A percentile compares a stretch with the other conserved stretches of the same genome.
Conservation (phyloP, 2,329 filamentous ascomycete species). For the Aspergillus sojae region DNA sequence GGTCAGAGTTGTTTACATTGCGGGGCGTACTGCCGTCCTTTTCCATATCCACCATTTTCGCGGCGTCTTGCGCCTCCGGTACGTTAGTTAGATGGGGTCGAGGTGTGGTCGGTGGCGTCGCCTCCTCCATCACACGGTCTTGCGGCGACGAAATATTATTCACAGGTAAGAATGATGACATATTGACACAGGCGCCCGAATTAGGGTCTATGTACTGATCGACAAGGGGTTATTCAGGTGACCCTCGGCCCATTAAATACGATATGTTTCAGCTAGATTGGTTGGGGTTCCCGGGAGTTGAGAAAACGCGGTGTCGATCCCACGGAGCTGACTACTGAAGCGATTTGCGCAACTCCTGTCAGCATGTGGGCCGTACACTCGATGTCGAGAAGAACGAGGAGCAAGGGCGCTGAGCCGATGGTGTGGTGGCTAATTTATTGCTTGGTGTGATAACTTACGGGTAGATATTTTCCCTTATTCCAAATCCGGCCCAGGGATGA, state of each 20-base stretch:
- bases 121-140: slow-evolving; percentile 51
- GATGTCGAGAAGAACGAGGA: neutral
- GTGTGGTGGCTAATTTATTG: neutral
- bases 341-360: slow-evolving; percentile 23
- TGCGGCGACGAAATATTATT: slow-evolving; percentile 57
- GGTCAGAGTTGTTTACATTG: slow-evolving; percentile 39
- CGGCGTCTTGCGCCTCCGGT: slow-evolving; percentile 35
- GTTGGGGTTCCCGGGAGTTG: slow-evolving; percentile 13
- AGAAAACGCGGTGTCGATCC: slow-evolving; percentile 20
- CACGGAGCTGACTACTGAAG: slow-evolving; percentile 21
- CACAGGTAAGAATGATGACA: slow-evolving; percentile 64
- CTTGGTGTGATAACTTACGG: slow-evolving; percentile 8
- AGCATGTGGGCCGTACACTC: slow-evolving; percentile 21
- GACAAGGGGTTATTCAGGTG: slow-evolving; percentile 20
- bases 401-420: neutral
- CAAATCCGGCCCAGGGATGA: slow-evolving; percentile 16
- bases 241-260: slow-evolving; percentile 18
- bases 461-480: slow-evolving; percentile 1
- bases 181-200: slow-evolving; percentile 41
- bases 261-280: slow-evolving; percentile 20
- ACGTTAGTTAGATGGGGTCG: slow-evolving; percentile 48
- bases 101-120: slow-evolving; percentile 60
- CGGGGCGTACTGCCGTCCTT: slow-evolving; percentile 49
- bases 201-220: slow-evolving; percentile 30
- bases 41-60: slow-evolving; percentile 24